Conservation (phyloP, 2,329 filamentous ascomycete species). For the Monosporascus ibericus region DNA sequence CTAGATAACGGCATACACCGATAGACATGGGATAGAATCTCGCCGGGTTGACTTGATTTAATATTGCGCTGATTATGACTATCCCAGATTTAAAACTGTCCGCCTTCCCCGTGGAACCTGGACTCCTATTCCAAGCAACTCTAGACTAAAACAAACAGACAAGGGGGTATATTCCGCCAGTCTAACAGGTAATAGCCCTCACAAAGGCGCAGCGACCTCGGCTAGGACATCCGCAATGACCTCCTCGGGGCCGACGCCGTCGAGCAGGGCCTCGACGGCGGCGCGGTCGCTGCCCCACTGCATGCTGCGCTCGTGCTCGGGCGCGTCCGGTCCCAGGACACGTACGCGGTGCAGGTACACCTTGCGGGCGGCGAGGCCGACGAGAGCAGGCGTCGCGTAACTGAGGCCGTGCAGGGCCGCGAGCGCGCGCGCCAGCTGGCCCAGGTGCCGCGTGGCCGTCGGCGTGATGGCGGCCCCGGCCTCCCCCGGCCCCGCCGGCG, state of each 20-base stretch:
- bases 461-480: slow-evolving; percentile 69
- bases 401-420: slow-evolving; percentile 75
- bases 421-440: slow-evolving; percentile 62
- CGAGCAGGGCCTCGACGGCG: slow-evolving; percentile 62
- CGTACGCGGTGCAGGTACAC: slow-evolving; percentile 80
- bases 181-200: too few relatives aligned
- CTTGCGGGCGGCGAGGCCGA: slow-evolving; percentile 77
- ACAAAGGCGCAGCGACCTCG: slow-evolving; percentile 50
- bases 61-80: too few relatives aligned
- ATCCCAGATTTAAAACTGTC: too few relatives aligned
- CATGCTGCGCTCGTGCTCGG: slow-evolving; percentile 75
- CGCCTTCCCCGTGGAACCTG: too few relatives aligned
- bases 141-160: too few relatives aligned
- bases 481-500: slow-evolving; percentile 65
- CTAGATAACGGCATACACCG: too few relatives aligned
- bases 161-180: too few relatives aligned
- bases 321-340: slow-evolving; percentile 41
- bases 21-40: too few relatives aligned
- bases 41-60: too few relatives aligned
- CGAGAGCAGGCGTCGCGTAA: slow-evolving; percentile 78
- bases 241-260: slow-evolving; percentile 54
- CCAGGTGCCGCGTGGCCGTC: slow-evolving; percentile 71
- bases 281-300: slow-evolving; percentile 82
- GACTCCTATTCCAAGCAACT: too few relatives aligned
- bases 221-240: slow-evolving; percentile 60